These are phyloP conservation scores for Gastrolobium villosum DNA, from an alignment of 306 rosid species.

Conservation along the genomic window DNA sequence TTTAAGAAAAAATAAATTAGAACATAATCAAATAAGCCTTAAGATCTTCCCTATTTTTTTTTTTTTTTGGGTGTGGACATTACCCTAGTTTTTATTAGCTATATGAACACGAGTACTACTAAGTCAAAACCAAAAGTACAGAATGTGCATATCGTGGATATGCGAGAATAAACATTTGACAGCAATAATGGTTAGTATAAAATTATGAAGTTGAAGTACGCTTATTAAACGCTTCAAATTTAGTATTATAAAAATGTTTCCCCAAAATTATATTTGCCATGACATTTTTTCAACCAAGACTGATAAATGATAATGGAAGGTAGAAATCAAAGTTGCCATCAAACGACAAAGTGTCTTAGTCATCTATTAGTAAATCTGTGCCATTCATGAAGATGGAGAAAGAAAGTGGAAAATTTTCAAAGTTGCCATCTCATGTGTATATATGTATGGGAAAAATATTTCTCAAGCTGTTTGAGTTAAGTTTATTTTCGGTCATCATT, in stretches of 20 bases:
- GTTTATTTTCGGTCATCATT: too few species aligned
- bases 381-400: neutral
- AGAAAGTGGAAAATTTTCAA: conserved; percentile 5
- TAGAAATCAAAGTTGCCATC: neutral
- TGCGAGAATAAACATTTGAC: neutral
- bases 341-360: neutral
- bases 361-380: neutral
- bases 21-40: too few species aligned
- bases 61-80: too few species aligned
- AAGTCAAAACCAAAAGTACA: too few species aligned
- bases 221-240: neutral
- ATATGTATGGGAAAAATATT: too few species aligned
- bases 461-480: too few species aligned
- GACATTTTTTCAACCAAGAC: neutral
- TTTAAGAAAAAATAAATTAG: too few species aligned
- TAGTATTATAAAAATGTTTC: conserved; percentile 10
- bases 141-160: too few species aligned
- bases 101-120: too few species aligned
- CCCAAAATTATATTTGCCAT: neutral
- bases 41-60: too few species aligned
- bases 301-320: neutral
- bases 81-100: too few species aligned
- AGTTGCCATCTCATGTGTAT: too few species aligned
- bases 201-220: conserved; percentile 24
- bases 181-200: neutral